Conservation (phyloP, 202 grass and related monocot genomes). For the Brachypodium distachyon region DNA sequence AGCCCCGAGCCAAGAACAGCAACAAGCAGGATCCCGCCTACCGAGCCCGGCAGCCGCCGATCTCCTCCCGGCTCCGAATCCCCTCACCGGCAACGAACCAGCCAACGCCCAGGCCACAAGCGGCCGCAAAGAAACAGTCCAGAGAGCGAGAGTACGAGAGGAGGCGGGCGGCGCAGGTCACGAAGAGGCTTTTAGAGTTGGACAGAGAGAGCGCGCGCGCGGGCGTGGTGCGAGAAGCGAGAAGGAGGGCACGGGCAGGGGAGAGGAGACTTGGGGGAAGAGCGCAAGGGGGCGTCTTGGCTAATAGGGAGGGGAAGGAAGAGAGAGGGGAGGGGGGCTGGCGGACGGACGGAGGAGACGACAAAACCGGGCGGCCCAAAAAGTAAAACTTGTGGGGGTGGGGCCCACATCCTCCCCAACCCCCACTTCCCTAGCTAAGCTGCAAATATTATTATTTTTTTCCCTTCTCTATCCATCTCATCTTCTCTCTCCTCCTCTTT, state of each 20-base stretch:
- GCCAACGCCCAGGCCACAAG: not conserved
- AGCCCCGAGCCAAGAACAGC: not conserved
- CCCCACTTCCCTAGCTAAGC: not conserved
- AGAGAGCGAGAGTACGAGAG: not conserved
- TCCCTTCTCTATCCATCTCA: not conserved
- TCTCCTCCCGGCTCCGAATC: constrained; percentile 1
- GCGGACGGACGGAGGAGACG: constrained; percentile 68
- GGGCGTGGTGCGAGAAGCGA: constrained; percentile 4
- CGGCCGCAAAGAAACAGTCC: not conserved
- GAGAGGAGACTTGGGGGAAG: not conserved
- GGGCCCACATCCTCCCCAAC: constrained; percentile 21
- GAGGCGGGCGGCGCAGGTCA: not conserved
- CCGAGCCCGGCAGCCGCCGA: constrained; percentile 5
- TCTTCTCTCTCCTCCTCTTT: not conserved
- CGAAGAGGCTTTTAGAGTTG: not conserved
- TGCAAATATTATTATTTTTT: constrained; percentile 3
- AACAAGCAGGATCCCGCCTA: not conserved
- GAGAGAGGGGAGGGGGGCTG: not conserved
- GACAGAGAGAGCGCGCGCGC: not conserved
- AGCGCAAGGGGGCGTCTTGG: not conserved
- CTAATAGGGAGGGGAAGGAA: not conserved
- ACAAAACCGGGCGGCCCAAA: constrained; percentile 74
- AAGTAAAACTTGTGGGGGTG: constrained; percentile 44
- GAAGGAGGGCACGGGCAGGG: not conserved
- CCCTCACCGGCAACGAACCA: not conserved